Evolutionary conservation across 768 basidiomycete species (phyloP), one percentile per base, ranked within the genome.

Genomic region (Tricholoma sp.): DNA sequence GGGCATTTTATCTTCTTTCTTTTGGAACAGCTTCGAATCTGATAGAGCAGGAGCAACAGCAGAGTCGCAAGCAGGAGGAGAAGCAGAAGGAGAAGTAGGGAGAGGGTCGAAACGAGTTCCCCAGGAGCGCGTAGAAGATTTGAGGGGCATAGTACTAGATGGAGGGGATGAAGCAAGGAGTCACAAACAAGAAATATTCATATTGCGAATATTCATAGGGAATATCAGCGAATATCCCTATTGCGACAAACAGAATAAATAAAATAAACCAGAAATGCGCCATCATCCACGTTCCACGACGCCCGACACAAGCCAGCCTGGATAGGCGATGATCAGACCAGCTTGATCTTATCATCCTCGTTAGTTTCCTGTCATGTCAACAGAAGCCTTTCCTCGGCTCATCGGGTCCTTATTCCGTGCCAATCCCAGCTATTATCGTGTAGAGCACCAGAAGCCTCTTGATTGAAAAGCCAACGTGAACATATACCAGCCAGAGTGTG

Each of bases 41-140:
- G 63, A 57, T 36, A 57, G 55, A 56, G 56, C 34, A 54, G 61
- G 39, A 20, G 55, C 36, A 56, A 58, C 32, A 33, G 60, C 33
- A 53, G 64, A 54, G 36, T 63, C 64, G 18, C 42, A 58, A 53
- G 52, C 57, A 20, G 70, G 60, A 54, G 72, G 76, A 53, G 80
- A 72, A 52, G 75, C 65, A 20, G 80, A 72, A 50, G 80, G 74
- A 34, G 81, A 77, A 47, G 79, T 73, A 28, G 77, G 75, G 52
- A 89, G 77, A 47, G 83, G 79, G 68, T 88, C 85, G 57, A 84
- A 88, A 65, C 86, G 86, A 61, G 84, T 86, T 41, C 86, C 86
- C 88, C 88, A 89, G 57, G 81, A 67, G 54, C 83, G 76, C 55
- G 72, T 66, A 53, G 65, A 64, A 59, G 65, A 61, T 64, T 77